Base-by-base conservation (phyloP, 495 filamentous ascomycete genomes). In the Collariella sp. region DNA sequence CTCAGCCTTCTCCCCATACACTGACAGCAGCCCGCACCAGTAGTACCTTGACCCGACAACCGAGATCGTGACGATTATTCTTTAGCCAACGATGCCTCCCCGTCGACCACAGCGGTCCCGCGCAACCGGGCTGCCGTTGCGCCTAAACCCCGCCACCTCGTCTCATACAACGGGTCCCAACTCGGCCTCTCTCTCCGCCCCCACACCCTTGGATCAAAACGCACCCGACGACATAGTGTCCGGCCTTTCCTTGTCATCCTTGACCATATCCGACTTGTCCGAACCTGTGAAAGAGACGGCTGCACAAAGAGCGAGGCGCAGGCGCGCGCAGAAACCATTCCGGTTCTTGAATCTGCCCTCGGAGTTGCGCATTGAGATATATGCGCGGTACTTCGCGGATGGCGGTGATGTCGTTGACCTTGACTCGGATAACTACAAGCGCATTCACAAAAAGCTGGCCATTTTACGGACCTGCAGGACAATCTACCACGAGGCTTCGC, bases 301-400 rank as follows among this genome's bases (percentile, higher is more conserved):
- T 12, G 58, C 52, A 16, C 56, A 23, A 63, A 67, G 56, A 45
- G 56, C 12, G 15, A 45, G 20, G 13, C n/a, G n/a, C n/a, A n/a
- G n/a, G n/a, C n/a, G 43, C 7, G 48, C 50, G 34, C 38, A 18
- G 54, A 58, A 70, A 39, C 75, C 79, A 0, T 94, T 94, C 62
- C 80, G 74, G 24, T 89, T 94, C 68, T 79, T 94, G 63, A 78
- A 83, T 45, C 74, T 95, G 0, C 89, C 89, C 0, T 77, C 81
- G 10, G 89, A 95, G 62, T 72, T 95, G 29, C 86, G 89, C 9
- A 58, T 82, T 39, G 80, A 80, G 44, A 79, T 95, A 36, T 89
- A 90, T 64, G 74, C 72, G 47, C 70, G 80, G 52, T 70, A 83
- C 40, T 83, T 95, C 44, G 57, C 67, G 33, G 61, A 66, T 18